phyloP scores from a whole-genome alignment of 2,329 filamentous ascomycete species.

The Didymella segeticola region DNA sequence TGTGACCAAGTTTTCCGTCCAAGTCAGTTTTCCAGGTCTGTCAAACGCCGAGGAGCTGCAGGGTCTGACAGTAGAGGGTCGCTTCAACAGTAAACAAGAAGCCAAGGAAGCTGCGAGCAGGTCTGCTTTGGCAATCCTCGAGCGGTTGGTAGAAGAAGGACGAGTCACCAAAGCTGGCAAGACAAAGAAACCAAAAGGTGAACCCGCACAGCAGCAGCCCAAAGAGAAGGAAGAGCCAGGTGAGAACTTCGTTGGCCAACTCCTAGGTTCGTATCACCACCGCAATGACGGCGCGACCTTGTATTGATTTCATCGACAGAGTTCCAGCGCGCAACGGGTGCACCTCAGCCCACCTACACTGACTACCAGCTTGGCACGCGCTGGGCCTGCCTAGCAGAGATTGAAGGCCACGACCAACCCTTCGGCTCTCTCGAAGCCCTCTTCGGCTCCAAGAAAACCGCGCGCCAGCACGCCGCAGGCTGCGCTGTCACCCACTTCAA shows the following conservation, averaged over 20 bases:
- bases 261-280: slow-evolving; percentile 42
- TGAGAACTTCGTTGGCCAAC: slow-evolving; percentile 46
- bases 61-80: slow-evolving; percentile 26
- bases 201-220: background rate
- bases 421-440: slow-evolving; percentile 47
- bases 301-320: slow-evolving; percentile 23
- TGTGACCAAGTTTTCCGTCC: slow-evolving; percentile 28
- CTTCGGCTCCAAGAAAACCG: slow-evolving; percentile 51
- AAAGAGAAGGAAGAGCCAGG: slow-evolving; percentile 12
- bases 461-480: slow-evolving; percentile 51
- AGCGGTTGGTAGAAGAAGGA: slow-evolving; percentile 27
- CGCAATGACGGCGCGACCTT: too few relatives aligned
- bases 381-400: slow-evolving; percentile 41
- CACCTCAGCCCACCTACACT: slow-evolving; percentile 45
- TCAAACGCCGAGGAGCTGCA: slow-evolving; percentile 20
- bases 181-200: slow-evolving; percentile 26
- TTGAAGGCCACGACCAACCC: slow-evolving; percentile 28
- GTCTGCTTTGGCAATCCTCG: slow-evolving; percentile 38
- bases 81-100: slow-evolving; percentile 51
- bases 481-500: slow-evolving; percentile 53
- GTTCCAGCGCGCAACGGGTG: slow-evolving; percentile 36
- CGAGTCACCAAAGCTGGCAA: slow-evolving; percentile 31
- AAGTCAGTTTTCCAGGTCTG: slow-evolving; percentile 31
- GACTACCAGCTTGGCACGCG: slow-evolving; percentile 43
- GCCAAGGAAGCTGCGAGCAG: slow-evolving; percentile 51